These are phyloP conservation scores for Ricinus communis DNA, from an alignment of 345 rosid genomes.

Conservation along the genomic window DNA sequence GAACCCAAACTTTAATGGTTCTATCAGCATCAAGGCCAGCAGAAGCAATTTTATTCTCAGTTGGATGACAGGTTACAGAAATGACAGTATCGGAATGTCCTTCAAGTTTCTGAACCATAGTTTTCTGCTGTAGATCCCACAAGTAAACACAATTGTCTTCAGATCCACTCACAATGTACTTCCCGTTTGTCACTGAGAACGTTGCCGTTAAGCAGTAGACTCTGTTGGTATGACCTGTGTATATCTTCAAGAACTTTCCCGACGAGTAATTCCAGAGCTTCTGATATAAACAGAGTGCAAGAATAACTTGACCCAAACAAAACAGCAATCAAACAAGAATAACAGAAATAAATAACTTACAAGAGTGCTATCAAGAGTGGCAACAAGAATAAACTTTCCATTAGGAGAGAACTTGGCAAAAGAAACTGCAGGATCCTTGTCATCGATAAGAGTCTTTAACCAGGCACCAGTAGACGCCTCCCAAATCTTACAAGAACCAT, in stretches of 20 bases:
- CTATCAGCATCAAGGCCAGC: slow-evolving; percentile 74
- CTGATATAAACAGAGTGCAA: too few species aligned
- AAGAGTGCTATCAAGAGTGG: slow-evolving; percentile 81
- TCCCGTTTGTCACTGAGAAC: slow-evolving; percentile 93
- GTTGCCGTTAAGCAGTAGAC: slow-evolving; percentile 79
- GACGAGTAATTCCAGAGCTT: slow-evolving; percentile 85
- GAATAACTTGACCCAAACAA: too few species aligned
- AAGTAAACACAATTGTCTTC: slow-evolving; percentile 85
- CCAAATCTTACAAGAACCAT: slow-evolving; percentile 94
- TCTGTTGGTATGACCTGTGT: slow-evolving; percentile 79
- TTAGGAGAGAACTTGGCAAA: slow-evolving; percentile 93
- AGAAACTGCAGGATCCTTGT: slow-evolving; percentile 70
- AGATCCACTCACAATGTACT: slow-evolving; percentile 92
- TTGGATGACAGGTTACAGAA: slow-evolving; percentile 83
- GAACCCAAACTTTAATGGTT: slow-evolving; percentile 81
- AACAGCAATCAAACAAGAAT: background rate
- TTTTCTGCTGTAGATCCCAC: slow-evolving; percentile 92
- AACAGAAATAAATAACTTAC: slow-evolving; percentile 41
- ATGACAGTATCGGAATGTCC: slow-evolving; percentile 83
- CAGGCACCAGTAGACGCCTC: slow-evolving; percentile 72
- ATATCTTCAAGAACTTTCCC: slow-evolving; percentile 81
- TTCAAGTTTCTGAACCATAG: slow-evolving; percentile 77
- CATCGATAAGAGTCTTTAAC: slow-evolving; percentile 78
- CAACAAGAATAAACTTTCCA: slow-evolving; percentile 85
- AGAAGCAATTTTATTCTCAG: slow-evolving; percentile 76